phyloP scores from a whole-genome alignment of 2,329 filamentous ascomycete genomes.

The Trichophyton verrucosum region DNA sequence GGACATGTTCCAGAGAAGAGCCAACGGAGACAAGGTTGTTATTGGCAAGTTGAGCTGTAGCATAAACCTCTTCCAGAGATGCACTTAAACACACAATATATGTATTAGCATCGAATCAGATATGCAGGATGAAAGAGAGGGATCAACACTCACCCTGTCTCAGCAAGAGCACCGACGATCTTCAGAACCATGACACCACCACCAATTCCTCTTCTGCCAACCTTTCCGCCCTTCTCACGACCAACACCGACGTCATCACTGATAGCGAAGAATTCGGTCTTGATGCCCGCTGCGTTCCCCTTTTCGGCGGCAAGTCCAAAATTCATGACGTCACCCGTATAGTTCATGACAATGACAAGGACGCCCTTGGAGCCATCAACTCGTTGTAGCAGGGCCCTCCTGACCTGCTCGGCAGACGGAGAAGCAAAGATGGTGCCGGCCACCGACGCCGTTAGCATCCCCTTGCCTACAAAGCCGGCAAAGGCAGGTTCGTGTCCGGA shows the following conservation, averaged over 20 bases:
- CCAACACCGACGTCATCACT: constrained; percentile 89
- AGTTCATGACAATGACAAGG: constrained; percentile 90
- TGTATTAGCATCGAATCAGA: background rate
- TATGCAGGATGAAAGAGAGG: background rate
- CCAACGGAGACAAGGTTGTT: constrained; percentile 75
- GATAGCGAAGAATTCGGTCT: constrained; percentile 81
- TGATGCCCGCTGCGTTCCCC: constrained; percentile 63
- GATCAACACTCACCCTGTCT: constrained; percentile 43
- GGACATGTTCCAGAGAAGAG: constrained; percentile 78
- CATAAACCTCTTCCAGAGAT: constrained; percentile 56
- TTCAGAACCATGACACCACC: constrained; percentile 88
- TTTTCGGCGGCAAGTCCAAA: constrained; percentile 93
- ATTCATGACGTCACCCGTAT: constrained; percentile 79
- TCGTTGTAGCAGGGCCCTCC: constrained; percentile 58
- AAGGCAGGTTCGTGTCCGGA: constrained; percentile 86
- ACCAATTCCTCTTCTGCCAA: constrained; percentile 79
- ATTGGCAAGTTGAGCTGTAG: constrained; percentile 57
- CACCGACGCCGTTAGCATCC: constrained; percentile 67
- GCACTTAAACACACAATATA: constrained; percentile 25
- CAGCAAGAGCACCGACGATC: constrained; percentile 72
- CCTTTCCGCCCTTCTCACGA: constrained; percentile 69
- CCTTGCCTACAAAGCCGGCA: constrained; percentile 68
- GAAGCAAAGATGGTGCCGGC: constrained; percentile 80
- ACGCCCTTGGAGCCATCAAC: constrained; percentile 63
- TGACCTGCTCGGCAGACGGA: constrained; percentile 70